Base-by-base conservation (phyloP, 805 yeast species). In the Saccharomyces kudriavzevii region DNA sequence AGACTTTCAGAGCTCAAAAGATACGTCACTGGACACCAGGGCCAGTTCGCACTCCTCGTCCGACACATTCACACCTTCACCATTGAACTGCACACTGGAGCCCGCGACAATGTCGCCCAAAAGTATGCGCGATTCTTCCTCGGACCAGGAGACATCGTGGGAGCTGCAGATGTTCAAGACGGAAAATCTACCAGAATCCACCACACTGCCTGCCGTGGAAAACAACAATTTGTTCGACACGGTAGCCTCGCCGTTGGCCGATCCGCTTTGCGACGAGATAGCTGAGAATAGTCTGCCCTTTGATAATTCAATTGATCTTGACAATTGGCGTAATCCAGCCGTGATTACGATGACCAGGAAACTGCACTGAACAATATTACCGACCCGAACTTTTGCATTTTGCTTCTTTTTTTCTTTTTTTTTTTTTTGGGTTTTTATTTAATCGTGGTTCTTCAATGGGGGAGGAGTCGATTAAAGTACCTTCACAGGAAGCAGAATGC, bases 271-370 rank as follows among this genome's bases (percentile, higher is more conserved):
- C 24, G 43, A 20, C 43, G 43, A 35, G 9, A 35, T 35, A 35
- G 43, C 24, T 6, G 43, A 17, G 9, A 35, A 35, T 17, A 35
- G 24, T 35, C 43, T 35, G 9, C 43, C 43, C 30, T 46, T 45
- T 56, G 71, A 68, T 59, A 63, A 63, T 62, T 67, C 69, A 55
- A 65, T 61, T 60, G 73, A 60, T 53, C 67, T 70, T 63, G 74
- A 69, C 65, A 72, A 70, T 71, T 71, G 72, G 76, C 75, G 76
- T 70, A 70, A 72, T 72, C 75, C 76, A 72, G 76, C 68, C 66
- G 76, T 61, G 76, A 70, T 72, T 69, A 68, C 74, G 49, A 51
- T 45, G 27, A 35, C 27, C 28, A 48, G 43, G 27, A 31, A 31
- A 35, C 43, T 35, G 4, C 27, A 46, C 20, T 46, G 40, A 31